These are phyloP conservation scores for Astrothelium macrocarpum DNA, from an alignment of 495 filamentous ascomycete species.

Conservation along the genomic window DNA sequence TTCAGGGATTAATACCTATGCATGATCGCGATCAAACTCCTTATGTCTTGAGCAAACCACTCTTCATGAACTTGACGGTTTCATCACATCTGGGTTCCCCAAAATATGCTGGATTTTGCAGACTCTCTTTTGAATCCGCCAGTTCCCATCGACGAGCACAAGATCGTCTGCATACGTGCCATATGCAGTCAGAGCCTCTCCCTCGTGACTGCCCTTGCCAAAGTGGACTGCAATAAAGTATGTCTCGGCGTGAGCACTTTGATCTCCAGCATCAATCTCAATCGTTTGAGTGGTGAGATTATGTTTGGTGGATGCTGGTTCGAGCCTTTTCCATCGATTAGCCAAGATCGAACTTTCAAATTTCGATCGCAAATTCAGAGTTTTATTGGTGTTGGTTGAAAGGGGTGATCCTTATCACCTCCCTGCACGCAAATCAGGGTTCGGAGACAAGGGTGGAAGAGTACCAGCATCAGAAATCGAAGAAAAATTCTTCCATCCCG, in stretches of 20 bases:
- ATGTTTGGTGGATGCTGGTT: not conserved
- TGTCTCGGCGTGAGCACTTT: not conserved
- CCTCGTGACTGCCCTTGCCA: not conserved
- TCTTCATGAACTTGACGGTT: too few species aligned
- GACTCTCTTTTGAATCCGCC: too few species aligned
- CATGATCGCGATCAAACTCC: too few species aligned
- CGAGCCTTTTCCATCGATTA: not conserved
- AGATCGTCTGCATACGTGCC: too few species aligned
- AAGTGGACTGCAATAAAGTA: not conserved
- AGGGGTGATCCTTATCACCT: too few species aligned
- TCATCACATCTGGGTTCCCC: too few species aligned
- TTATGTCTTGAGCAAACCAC: too few species aligned
- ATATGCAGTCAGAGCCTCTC: not conserved
- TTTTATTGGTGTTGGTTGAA: not conserved
- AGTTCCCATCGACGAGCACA: too few species aligned
- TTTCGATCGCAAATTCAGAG: not conserved
- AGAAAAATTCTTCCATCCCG: not conserved
- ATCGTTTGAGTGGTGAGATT: not conserved
- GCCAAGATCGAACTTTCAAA: not conserved
- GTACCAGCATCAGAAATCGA: not conserved
- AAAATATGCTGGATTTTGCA: too few species aligned
- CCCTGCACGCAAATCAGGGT: not conserved
- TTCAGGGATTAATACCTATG: too few species aligned
- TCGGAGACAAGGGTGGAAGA: not conserved
- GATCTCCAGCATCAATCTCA: not conserved